Percentiles rank a stretch among this genome's conserved stretches.
These are phyloP conservation scores for Amanita rimosa DNA, from an alignment of 768 basidiomycete genomes.

Conservation along the genomic window DNA sequence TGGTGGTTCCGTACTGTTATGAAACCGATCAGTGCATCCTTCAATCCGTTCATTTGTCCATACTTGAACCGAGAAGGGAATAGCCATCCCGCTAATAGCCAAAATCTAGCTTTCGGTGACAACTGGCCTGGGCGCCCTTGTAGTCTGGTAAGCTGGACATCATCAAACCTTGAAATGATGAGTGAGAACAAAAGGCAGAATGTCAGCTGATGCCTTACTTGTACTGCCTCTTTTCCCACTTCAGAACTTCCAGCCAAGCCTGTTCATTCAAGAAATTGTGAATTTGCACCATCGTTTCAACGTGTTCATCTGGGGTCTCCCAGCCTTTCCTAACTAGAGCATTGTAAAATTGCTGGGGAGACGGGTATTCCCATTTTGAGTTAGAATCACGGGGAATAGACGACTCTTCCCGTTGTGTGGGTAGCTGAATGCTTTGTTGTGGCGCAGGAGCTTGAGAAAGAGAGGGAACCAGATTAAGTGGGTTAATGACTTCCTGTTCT, in stretches of 20 bases:
- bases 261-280: slow-evolving; percentile 97
- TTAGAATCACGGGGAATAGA: slow-evolving; percentile 69
- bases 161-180: slow-evolving; percentile 36
- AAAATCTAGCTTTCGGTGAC: slow-evolving; percentile 88
- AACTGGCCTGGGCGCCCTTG: slow-evolving; percentile 86
- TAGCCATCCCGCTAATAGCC: slow-evolving; percentile 79
- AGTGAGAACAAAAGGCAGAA: not conserved
- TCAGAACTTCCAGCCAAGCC: slow-evolving; percentile 90
- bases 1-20: slow-evolving; percentile 70
- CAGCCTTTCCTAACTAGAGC: slow-evolving; percentile 92
- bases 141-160: slow-evolving; percentile 72
- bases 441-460: slow-evolving; percentile 60
- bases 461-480: slow-evolving; percentile 82
- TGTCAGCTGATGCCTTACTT: slow-evolving; percentile 32
- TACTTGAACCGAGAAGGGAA: slow-evolving; percentile 88
- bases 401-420: slow-evolving; percentile 65
- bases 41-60: slow-evolving; percentile 15
- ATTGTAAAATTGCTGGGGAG: slow-evolving; percentile 97
- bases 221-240: slow-evolving; percentile 73
- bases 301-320: slow-evolving; percentile 94
- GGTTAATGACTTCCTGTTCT: slow-evolving; percentile 48
- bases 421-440: slow-evolving; percentile 46
- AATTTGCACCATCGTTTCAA: slow-evolving; percentile 96
- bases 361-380: slow-evolving; percentile 87
- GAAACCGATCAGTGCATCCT: not conserved